phyloP scores from a whole-genome alignment of 2,329 filamentous ascomycete species.

The Raffaelea ambrosiae region DNA sequence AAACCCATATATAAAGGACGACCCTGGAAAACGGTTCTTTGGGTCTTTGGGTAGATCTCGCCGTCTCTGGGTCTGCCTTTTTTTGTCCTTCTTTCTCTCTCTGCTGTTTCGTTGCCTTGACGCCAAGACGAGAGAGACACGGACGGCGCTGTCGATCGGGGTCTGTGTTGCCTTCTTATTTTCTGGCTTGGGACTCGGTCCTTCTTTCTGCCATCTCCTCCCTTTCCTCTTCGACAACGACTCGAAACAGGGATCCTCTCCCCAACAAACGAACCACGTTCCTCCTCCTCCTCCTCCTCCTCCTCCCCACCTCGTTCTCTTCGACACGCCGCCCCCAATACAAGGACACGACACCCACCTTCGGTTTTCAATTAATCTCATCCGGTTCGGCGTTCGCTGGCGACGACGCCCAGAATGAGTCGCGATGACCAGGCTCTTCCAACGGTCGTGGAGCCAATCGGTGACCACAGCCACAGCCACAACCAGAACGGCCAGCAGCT shows the following conservation, averaged over 20 bases:
- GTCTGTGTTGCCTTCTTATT: no score
- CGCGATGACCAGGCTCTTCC: slow-evolving; percentile 22
- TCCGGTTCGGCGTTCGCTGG: no score
- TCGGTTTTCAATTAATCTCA: no score
- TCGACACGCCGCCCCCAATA: no score
- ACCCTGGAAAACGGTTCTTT: neutral
- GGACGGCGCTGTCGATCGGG: no score
- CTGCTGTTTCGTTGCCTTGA: neutral
- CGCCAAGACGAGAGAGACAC: no score
- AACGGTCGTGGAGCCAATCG: slow-evolving; percentile 6
- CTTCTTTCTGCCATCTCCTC: neutral
- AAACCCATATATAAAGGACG: neutral
- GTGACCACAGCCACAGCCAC: slow-evolving; percentile 6
- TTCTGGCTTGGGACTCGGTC: neutral
- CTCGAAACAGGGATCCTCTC: no score
- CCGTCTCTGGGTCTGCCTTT: neutral
- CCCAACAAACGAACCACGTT: no score
- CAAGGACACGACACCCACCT: no score
- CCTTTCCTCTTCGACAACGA: no score
- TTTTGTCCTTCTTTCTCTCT: neutral
- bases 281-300: no score
- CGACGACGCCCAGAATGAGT: slow-evolving; percentile 20
- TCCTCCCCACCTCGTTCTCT: no score
- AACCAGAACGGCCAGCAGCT: neutral
- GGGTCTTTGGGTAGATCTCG: neutral